Evolutionary conservation across 768 basidiomycete species (phyloP).

Genomic region (Ramaria rubella): DNA sequence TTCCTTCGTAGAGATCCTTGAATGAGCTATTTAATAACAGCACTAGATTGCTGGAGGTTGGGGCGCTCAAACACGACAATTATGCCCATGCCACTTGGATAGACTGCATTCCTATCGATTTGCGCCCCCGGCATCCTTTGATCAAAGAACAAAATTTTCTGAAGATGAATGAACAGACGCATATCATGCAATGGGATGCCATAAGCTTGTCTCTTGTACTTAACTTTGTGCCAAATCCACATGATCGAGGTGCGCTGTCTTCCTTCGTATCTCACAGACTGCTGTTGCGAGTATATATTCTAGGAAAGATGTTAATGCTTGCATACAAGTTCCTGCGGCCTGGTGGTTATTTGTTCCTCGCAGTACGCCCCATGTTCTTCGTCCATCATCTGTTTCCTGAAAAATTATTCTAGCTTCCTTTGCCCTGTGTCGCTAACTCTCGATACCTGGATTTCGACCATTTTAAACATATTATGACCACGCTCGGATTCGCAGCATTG

Average conservation of each 20-base stretch:
- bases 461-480: conserved; percentile 48
- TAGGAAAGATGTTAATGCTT: conserved; percentile 66
- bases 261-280: neutral
- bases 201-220: conserved; percentile 85
- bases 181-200: conserved; percentile 61
- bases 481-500: conserved; percentile 46
- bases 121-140: conserved; percentile 73
- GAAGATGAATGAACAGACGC: conserved; percentile 43
- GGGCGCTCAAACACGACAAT: conserved; percentile 81
- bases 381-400: neutral
- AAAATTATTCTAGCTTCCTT: conserved; percentile 52
- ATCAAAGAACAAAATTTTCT: conserved; percentile 88
- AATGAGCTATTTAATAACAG: neutral
- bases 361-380: conserved; percentile 38
- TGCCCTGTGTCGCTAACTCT: conserved; percentile 81
- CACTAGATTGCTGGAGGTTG: conserved; percentile 79
- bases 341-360: conserved; percentile 62
- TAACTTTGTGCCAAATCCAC: conserved; percentile 76
- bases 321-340: conserved; percentile 49
- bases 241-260: conserved; percentile 64
- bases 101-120: conserved; percentile 66
- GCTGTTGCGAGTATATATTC: neutral
- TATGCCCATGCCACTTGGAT: conserved; percentile 71
- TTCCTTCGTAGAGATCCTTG: neutral
- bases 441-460: conserved; percentile 66